Conservation (phyloP, 2,329 filamentous ascomycete genomes). For the Sporothrix brunneoviolacea region DNA sequence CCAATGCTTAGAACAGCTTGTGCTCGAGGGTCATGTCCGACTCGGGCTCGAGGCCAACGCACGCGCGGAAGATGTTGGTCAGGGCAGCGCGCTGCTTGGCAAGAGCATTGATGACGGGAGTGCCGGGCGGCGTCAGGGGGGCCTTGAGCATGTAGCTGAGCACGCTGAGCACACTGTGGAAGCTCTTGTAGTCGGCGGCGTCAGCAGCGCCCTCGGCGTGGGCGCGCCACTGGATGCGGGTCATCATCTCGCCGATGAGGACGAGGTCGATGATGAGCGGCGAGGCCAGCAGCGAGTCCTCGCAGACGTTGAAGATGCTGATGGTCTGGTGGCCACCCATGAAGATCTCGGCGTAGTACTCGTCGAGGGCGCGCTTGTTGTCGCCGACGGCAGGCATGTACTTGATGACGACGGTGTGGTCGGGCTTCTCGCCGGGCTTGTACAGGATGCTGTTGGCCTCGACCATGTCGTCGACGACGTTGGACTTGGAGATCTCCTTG, state of each 20-base stretch:
- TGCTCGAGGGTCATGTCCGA: constrained; percentile 99
- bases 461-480: constrained; percentile 99
- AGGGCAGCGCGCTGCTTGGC: constrained; percentile 92
- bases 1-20: constrained; percentile 73
- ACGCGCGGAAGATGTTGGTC: constrained; percentile 98
- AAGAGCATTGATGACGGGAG: constrained; percentile 89
- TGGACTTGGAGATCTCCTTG: constrained; percentile 99
- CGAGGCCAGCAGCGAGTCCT: constrained; percentile 92
- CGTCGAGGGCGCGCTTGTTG: constrained; percentile 96
- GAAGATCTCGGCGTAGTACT: constrained; percentile 99
- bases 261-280: constrained; percentile 97
- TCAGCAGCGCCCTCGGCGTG: constrained; percentile 42
- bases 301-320: constrained; percentile 96
- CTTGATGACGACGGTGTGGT: constrained; percentile 99
- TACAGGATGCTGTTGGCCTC: constrained; percentile 90
- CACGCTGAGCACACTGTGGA: constrained; percentile 94
- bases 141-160: constrained; percentile 99
- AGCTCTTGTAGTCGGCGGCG: constrained; percentile 69
- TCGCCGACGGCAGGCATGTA: constrained; percentile 99
- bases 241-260: constrained; percentile 94
- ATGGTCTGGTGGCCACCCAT: constrained; percentile 98
- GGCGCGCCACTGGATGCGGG: constrained; percentile 86
- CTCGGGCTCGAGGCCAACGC: constrained; percentile 92
- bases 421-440: constrained; percentile 85
- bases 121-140: constrained; percentile 86